Base-by-base conservation (phyloP, 345 rosid species). In the Gossypium ekmanianum region DNA sequence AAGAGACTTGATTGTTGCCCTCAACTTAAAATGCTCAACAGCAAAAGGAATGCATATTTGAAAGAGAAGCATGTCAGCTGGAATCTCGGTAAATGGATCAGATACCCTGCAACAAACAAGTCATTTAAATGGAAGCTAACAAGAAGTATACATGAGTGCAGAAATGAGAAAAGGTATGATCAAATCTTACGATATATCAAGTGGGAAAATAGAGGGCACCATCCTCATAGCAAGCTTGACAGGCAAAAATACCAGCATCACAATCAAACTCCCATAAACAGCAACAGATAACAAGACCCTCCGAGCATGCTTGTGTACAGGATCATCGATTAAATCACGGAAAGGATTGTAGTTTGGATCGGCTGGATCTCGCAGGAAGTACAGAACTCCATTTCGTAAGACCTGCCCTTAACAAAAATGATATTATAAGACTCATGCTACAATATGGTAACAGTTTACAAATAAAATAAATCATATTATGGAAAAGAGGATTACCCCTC, bases 271-370 rank as follows among this genome's bases (percentile, higher is more conserved):
- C 76, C 99, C 99, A 85, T 93, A 96, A 68, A 92, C 98, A 10
- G 97, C 98, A 80, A 92, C 92, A 52, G 97, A 92, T 85, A 96
- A 82, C 84, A 96, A 76, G 78, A 93, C 95, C 76, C 97, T 90
- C 69, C 97, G 93, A 71, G 95, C 97, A 88, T 93, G 94, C 84
- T 96, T 96, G 89, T 90, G 99, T 55, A 90, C 97, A 62, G 98
- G 94, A 87, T 96, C 99, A 83, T 96, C 99, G 72, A 96, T 96
- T 78, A 96, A 83, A 92, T 96, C 98, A 27, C 99, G 97, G 80
- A 96, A 96, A 17, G 99, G 98, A 70, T 96, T 96, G 83, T 96
- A 96, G 83, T 96, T 93, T 47, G 99, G 98, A 87, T 96, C 99
- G 39, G 98, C 97, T 16, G 98, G 98, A 81, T 93, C 97, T 75